phyloP scores from a whole-genome alignment of 2,329 filamentous ascomycete genomes.

The Ceratocystis diversiconidia region DNA sequence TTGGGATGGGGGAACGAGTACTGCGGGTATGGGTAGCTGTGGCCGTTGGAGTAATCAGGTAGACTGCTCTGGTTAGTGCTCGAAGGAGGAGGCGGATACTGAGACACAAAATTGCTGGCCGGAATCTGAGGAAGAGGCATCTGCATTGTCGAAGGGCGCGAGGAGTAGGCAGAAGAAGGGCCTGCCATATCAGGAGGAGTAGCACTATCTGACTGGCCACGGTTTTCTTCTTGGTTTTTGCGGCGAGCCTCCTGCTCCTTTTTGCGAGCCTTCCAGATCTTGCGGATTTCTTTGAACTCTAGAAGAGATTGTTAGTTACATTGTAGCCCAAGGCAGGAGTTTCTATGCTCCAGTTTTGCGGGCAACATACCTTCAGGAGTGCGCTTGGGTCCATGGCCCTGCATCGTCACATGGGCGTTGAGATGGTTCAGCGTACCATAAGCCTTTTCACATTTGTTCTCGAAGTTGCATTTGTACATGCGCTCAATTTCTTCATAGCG shows the following conservation, averaged over 20 bases:
- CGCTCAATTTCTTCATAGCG: slow-evolving; percentile 97
- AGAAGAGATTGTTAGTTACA: slow-evolving; percentile 10
- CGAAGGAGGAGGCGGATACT: slow-evolving; percentile 21
- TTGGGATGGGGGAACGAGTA: background rate
- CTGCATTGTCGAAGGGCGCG: slow-evolving; percentile 6
- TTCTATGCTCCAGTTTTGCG: background rate
- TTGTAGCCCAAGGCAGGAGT: background rate
- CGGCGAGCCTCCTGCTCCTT: slow-evolving; percentile 91
- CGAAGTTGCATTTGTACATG: slow-evolving; percentile 98
- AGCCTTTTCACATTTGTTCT: slow-evolving; percentile 89
- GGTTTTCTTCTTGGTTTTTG: slow-evolving; percentile 35
- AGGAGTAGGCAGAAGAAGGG: background rate
- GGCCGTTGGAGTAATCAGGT: slow-evolving; percentile 39
- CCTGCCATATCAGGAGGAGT: slow-evolving; percentile 2
- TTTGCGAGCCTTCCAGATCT: slow-evolving; percentile 98
- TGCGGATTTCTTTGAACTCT: slow-evolving; percentile 99
- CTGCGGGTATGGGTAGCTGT: slow-evolving; percentile 43
- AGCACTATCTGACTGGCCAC: background rate
- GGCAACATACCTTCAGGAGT: slow-evolving; percentile 78
- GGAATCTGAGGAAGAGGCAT: slow-evolving; percentile 13
- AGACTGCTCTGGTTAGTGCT: slow-evolving; percentile 36
- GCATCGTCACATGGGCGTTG: slow-evolving; percentile 98
- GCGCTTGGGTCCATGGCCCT: slow-evolving; percentile 85
- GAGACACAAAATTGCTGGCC: background rate
- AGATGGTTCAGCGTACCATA: slow-evolving; percentile 95